These are phyloP conservation scores for Podosphaera xanthii DNA, from an alignment of 2,329 filamentous ascomycete species.

Conservation along the genomic window DNA sequence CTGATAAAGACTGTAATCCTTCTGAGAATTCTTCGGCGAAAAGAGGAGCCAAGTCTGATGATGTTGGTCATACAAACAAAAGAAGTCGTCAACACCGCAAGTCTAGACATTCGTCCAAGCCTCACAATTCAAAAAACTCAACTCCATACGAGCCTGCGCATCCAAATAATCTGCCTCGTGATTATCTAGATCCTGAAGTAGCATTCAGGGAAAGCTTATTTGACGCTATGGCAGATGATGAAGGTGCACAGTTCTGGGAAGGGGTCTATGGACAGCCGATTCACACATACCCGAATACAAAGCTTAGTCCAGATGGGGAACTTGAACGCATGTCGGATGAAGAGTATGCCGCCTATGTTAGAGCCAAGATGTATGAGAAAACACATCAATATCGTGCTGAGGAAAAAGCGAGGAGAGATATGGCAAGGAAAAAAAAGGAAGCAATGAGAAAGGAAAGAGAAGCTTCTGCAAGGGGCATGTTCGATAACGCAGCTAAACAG, in stretches of 20 bases:
- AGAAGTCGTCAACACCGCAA: constrained; percentile 3
- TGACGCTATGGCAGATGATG: constrained; percentile 89
- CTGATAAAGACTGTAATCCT: neutral
- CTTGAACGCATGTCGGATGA: constrained; percentile 81
- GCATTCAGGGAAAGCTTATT: constrained; percentile 89
- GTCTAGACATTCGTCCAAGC: constrained; percentile 6
- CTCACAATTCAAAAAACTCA: constrained; percentile 13
- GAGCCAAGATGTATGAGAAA: constrained; percentile 85
- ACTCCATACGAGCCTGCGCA: constrained; percentile 16
- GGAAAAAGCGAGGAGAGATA: constrained; percentile 41
- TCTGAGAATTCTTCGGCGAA: neutral
- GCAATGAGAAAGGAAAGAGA: constrained; percentile 27
- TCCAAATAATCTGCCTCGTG: constrained; percentile 17
- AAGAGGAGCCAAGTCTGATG: neutral
- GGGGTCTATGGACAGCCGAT: constrained; percentile 90
- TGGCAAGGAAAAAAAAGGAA: constrained; percentile 21
- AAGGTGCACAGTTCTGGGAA: constrained; percentile 89
- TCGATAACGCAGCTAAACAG: constrained; percentile 8
- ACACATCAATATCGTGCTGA: constrained; percentile 66
- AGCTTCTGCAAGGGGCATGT: constrained; percentile 26
- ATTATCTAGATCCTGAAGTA: constrained; percentile 36
- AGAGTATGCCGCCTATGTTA: constrained; percentile 70
- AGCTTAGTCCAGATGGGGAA: constrained; percentile 24
- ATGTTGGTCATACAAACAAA: neutral
- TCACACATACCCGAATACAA: constrained; percentile 42